Conservation (phyloP, 2,329 filamentous ascomycete species). For the Cercospora sp. region DNA sequence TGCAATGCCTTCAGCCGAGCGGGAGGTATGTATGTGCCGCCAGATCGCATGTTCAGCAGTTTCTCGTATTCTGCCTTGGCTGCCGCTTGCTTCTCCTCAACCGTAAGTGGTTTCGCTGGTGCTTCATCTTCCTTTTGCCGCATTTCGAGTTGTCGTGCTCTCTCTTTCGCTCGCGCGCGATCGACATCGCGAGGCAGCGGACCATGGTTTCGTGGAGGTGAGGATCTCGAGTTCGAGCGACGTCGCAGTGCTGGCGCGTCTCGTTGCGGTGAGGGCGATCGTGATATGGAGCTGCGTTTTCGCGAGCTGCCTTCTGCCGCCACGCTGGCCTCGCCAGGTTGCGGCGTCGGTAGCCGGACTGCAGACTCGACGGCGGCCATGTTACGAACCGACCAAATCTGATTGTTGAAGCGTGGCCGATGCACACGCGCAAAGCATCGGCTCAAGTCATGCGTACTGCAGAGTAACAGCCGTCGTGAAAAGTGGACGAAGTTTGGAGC, state of each 20-base stretch:
- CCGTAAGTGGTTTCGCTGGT: constrained; percentile 58
- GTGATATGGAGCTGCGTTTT: constrained; percentile 37
- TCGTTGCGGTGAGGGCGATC: constrained; percentile 40
- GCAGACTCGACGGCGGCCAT: constrained; percentile 32
- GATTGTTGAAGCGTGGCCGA: background rate
- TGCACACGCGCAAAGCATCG: background rate
- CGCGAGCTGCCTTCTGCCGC: constrained; percentile 29
- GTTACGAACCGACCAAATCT: background rate
- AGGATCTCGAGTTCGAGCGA: constrained; percentile 37
- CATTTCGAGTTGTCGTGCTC: constrained; percentile 53
- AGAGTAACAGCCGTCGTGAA: background rate
- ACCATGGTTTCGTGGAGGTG: constrained; percentile 36
- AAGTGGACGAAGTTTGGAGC: background rate
- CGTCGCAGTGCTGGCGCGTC: constrained; percentile 37
- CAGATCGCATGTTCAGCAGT: constrained; percentile 86
- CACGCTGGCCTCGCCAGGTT: constrained; percentile 25
- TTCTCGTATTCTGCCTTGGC: constrained; percentile 94
- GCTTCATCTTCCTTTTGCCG: constrained; percentile 46
- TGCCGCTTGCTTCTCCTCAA: constrained; percentile 81
- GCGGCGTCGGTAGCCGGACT: constrained; percentile 34
- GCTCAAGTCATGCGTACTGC: background rate
- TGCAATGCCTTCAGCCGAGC: constrained; percentile 87
- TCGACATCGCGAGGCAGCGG: constrained; percentile 52
- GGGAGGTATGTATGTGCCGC: constrained; percentile 94
- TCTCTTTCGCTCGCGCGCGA: constrained; percentile 52